phyloP scores from a whole-genome alignment of 352 stramenopile species.

The Globisporangium megalacanthum region DNA sequence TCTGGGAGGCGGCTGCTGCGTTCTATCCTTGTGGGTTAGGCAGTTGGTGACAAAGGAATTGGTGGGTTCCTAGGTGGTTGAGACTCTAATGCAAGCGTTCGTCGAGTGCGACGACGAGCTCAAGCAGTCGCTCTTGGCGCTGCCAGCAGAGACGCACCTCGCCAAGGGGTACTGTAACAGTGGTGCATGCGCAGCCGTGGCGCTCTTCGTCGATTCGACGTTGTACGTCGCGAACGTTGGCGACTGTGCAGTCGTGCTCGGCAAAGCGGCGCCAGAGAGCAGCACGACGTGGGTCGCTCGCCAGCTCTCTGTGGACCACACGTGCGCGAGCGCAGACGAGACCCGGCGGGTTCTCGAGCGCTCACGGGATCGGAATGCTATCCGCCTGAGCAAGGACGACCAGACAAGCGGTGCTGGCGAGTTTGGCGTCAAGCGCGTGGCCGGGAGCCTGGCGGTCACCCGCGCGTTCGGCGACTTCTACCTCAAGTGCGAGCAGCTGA shows the following conservation, averaged over 20 bases:
- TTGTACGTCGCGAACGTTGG: constrained; percentile 90
- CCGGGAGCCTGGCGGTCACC: constrained; percentile 88
- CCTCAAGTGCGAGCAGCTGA: constrained; percentile 90
- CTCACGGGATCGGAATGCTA: constrained; percentile 68
- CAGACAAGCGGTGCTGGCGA: constrained; percentile 60
- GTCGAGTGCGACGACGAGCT: constrained; percentile 47
- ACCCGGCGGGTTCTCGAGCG: constrained; percentile 49
- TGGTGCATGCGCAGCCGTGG: constrained; percentile 54
- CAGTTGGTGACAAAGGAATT: background rate
- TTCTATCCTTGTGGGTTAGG: background rate
- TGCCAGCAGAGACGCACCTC: constrained; percentile 33
- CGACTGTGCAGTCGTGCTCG: constrained; percentile 88
- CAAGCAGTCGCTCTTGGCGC: constrained; percentile 43
- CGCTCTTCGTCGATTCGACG: constrained; percentile 47
- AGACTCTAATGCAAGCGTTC: constrained; percentile 33
- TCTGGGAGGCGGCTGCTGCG: too few relatives aligned
- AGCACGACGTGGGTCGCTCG: constrained; percentile 21
- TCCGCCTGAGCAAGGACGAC: constrained; percentile 91
- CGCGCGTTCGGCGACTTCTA: constrained; percentile 92
- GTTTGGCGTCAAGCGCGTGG: constrained; percentile 87
- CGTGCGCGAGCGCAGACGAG: constrained; percentile 51
- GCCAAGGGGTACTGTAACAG: constrained; percentile 72
- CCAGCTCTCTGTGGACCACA: constrained; percentile 52
- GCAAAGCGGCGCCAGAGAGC: constrained; percentile 39
- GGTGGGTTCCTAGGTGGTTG: constrained; percentile 1